phyloP scores from a whole-genome alignment of 371 early-diverging fungal species.

The Mucor piriformis region DNA sequence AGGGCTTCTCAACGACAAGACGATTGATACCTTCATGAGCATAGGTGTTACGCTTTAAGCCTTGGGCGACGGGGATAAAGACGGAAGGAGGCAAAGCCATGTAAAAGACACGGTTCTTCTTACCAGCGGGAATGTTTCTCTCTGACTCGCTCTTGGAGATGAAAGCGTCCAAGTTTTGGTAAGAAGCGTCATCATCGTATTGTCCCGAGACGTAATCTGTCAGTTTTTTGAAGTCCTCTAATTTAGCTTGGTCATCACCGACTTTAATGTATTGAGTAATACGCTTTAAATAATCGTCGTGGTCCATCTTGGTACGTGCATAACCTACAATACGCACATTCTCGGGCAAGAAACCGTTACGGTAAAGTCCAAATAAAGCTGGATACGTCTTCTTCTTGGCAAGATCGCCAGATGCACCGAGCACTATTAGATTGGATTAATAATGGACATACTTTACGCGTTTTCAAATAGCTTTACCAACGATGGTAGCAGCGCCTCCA shows the following conservation, averaged over 20 bases:
- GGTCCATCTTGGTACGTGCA: slow-evolving; percentile 87
- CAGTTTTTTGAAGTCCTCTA: slow-evolving; percentile 73
- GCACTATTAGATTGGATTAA: too few relatives aligned
- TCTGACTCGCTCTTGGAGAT: slow-evolving; percentile 59
- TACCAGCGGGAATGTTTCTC: slow-evolving; percentile 17
- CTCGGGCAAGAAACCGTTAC: slow-evolving; percentile 76
- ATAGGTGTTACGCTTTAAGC: slow-evolving; percentile 74
- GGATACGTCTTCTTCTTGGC: slow-evolving; percentile 98
- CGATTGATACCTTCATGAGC: slow-evolving; percentile 68
- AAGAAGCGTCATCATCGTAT: slow-evolving; percentile 86
- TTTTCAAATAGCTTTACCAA: slow-evolving; percentile 48
- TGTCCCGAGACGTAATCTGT: slow-evolving; percentile 88
- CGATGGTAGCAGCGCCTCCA: slow-evolving; percentile 50
- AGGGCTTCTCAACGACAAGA: slow-evolving; percentile 97
- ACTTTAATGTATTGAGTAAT: slow-evolving; percentile 78
- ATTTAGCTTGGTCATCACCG: slow-evolving; percentile 24
- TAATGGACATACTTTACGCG: too few relatives aligned
- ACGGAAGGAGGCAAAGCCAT: slow-evolving; percentile 97
- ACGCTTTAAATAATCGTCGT: slow-evolving; percentile 80
- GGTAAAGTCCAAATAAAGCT: slow-evolving; percentile 87
- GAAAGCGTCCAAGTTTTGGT: slow-evolving; percentile 62
- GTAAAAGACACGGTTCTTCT: slow-evolving; percentile 76
- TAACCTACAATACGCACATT: slow-evolving; percentile 90
- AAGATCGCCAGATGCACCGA: slow-evolving; percentile 91
- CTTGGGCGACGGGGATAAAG: slow-evolving; percentile 83